These are phyloP conservation scores for Prunus campanulata DNA, from an alignment of 306 rosid genomes.

Conservation along the genomic window DNA sequence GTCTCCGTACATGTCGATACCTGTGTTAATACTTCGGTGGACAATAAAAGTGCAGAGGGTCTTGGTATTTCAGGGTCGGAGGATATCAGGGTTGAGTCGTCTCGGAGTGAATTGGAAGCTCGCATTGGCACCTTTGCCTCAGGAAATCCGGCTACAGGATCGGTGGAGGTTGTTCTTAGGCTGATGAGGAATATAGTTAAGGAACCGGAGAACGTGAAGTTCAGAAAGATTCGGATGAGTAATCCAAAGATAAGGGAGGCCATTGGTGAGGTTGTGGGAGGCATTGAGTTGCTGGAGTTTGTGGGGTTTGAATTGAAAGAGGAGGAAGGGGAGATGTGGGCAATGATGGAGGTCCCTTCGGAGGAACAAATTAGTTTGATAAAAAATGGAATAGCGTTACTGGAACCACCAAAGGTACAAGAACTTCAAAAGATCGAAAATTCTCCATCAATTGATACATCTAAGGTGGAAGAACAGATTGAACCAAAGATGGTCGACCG, in stretches of 20 bases:
- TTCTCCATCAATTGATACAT: constrained; percentile 20
- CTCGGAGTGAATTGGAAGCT: constrained; percentile 48
- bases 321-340: constrained; percentile 92
- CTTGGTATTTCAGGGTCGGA: constrained; percentile 19
- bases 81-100: constrained; percentile 23
- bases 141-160: constrained; percentile 61
- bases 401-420: constrained; percentile 49
- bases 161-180: constrained; percentile 66
- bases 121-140: constrained; percentile 55
- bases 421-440: constrained; percentile 34
- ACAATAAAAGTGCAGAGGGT: constrained; percentile 6
- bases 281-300: constrained; percentile 71
- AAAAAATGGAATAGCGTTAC: constrained; percentile 39
- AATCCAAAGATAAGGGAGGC: constrained; percentile 86
- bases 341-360: constrained; percentile 61
- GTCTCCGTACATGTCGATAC: constrained; percentile 71
- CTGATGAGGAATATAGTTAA: constrained; percentile 62
- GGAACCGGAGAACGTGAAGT: constrained; percentile 86
- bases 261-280: constrained; percentile 65
- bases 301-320: constrained; percentile 68
- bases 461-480: constrained; percentile 23
- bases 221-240: constrained; percentile 73
- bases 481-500: constrained; percentile 69
- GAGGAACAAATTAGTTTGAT: constrained; percentile 45
- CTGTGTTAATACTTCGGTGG: constrained; percentile 40